phyloP scores from a whole-genome alignment of 106 monocot genomes.

The Apostasia shenzhenica region DNA sequence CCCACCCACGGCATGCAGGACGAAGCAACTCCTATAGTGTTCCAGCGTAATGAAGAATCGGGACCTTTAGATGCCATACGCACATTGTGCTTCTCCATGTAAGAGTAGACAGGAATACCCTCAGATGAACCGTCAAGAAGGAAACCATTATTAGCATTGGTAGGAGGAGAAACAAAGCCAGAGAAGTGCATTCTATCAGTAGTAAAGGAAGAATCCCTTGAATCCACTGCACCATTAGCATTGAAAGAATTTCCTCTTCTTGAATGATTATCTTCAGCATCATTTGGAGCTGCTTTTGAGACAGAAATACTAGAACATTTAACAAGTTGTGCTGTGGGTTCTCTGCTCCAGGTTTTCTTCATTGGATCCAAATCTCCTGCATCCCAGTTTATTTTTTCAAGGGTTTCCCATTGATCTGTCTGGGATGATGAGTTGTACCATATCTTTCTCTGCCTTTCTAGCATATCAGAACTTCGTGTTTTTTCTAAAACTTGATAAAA shows the following conservation, averaged over 20 bases:
- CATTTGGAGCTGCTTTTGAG: conserved; percentile 16
- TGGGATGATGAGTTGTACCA: conserved; percentile 66
- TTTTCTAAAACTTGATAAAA: conserved; percentile 71
- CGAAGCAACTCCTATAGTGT: conserved; percentile 41
- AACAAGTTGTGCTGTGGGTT: conserved; percentile 19
- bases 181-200: conserved; percentile 72
- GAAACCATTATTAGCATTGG: conserved; percentile 51
- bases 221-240: conserved; percentile 22
- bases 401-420: conserved; percentile 62
- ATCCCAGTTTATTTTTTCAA: conserved; percentile 33
- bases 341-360: conserved; percentile 26
- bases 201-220: conserved; percentile 38
- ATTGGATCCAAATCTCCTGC: conserved; percentile 27
- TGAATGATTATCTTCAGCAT: conserved; percentile 31
- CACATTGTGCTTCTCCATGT: conserved; percentile 33
- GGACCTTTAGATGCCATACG: conserved; percentile 21
- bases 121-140: conserved; percentile 77
- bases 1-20: conserved; percentile 51
- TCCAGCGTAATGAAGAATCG: conserved; percentile 41
- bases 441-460: conserved; percentile 90
- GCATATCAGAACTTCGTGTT: conserved; percentile 63
- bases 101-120: conserved; percentile 85
- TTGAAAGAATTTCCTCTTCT: conserved; percentile 34
- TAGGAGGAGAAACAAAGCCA: conserved; percentile 63
- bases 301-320: conserved; percentile 11